A percentile compares a stretch with the other conserved stretches of the same genome.
Conservation (phyloP, 1,139 yeast genomes). For the Candida neerlandica region DNA sequence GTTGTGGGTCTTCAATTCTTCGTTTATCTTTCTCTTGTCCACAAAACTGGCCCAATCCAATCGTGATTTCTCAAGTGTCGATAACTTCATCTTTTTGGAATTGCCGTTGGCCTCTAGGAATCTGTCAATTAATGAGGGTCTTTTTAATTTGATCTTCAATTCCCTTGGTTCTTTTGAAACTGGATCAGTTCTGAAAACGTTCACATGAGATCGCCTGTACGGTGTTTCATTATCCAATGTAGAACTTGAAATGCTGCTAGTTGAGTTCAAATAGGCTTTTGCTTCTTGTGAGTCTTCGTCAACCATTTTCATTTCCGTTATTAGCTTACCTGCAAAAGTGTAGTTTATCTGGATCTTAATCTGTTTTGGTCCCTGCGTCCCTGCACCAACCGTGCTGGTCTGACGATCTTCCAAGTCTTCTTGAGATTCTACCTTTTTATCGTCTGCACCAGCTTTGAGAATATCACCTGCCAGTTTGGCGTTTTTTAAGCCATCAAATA, state of each 20-base stretch:
- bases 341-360: slow-evolving; percentile 76
- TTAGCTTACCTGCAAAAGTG: slow-evolving; percentile 85
- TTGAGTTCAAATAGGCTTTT: slow-evolving; percentile 69
- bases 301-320: slow-evolving; percentile 78
- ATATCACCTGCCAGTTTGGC: slow-evolving; percentile 25
- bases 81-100: slow-evolving; percentile 60
- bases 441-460: neutral
- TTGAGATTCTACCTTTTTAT: slow-evolving; percentile 9
- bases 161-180: slow-evolving; percentile 35
- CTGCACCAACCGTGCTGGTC: slow-evolving; percentile 23
- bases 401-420: slow-evolving; percentile 44
- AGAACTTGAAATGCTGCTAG: slow-evolving; percentile 32
- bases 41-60: slow-evolving; percentile 97
- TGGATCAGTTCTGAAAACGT: slow-evolving; percentile 40
- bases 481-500: slow-evolving; percentile 34
- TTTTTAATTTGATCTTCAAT: slow-evolving; percentile 51
- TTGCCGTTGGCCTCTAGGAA: slow-evolving; percentile 35
- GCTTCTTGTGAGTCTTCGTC: slow-evolving; percentile 83
- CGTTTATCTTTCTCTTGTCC: slow-evolving; percentile 79
- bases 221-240: slow-evolving; percentile 15
- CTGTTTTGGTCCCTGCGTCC: slow-evolving; percentile 39
- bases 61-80: slow-evolving; percentile 89
- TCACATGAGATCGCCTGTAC: slow-evolving; percentile 30
- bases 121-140: slow-evolving; percentile 77
- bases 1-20: slow-evolving; percentile 77